Evolutionary conservation across 148 eudicot species (phyloP).

Genomic region (Limonium bicolor): DNA sequence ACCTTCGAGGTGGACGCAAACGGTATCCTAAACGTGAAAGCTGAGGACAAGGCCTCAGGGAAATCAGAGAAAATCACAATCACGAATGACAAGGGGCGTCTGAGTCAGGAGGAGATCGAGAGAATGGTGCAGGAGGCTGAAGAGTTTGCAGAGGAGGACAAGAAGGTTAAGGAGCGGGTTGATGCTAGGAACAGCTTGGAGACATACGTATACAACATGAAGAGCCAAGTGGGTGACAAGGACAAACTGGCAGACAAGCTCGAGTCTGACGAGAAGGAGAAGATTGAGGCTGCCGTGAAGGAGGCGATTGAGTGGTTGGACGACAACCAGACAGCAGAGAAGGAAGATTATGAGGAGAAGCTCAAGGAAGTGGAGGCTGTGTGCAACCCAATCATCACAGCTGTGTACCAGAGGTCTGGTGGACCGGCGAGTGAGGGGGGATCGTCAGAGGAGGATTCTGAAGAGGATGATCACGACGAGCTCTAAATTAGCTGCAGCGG

Average conservation of each 20-base stretch:
- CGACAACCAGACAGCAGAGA: slow-evolving; percentile 12
- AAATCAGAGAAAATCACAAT: slow-evolving; percentile 15
- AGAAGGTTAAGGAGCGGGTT: slow-evolving; percentile 4
- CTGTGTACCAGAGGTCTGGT: slow-evolving; percentile 6
- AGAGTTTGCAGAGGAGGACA: slow-evolving; percentile 6
- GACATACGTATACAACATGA: slow-evolving; percentile 12
- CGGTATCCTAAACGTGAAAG: slow-evolving; percentile 15
- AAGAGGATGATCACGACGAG: slow-evolving; percentile 8
- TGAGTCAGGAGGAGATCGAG: slow-evolving; percentile 6
- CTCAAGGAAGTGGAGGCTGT: slow-evolving; percentile 11
- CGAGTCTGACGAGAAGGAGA: slow-evolving; percentile 12
- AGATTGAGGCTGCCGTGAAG: slow-evolving; percentile 10
- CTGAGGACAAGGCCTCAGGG: slow-evolving; percentile 13
- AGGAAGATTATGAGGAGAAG: slow-evolving; percentile 14
- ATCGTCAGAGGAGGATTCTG: slow-evolving; percentile 4
- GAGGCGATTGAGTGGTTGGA: slow-evolving; percentile 18
- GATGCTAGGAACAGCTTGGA: slow-evolving; percentile 8
- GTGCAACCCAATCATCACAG: slow-evolving; percentile 11
- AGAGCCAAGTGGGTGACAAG: slow-evolving; percentile 7
- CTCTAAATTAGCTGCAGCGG: too few species aligned
- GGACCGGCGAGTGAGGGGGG: background rate
- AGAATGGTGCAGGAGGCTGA: slow-evolving; percentile 5
- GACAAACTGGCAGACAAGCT: slow-evolving; percentile 15
- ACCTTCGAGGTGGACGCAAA: slow-evolving; percentile 17
- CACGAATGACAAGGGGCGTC: slow-evolving; percentile 11